phyloP scores from a whole-genome alignment of 1,139 yeast species.

The Lodderomyces elongisporus region DNA sequence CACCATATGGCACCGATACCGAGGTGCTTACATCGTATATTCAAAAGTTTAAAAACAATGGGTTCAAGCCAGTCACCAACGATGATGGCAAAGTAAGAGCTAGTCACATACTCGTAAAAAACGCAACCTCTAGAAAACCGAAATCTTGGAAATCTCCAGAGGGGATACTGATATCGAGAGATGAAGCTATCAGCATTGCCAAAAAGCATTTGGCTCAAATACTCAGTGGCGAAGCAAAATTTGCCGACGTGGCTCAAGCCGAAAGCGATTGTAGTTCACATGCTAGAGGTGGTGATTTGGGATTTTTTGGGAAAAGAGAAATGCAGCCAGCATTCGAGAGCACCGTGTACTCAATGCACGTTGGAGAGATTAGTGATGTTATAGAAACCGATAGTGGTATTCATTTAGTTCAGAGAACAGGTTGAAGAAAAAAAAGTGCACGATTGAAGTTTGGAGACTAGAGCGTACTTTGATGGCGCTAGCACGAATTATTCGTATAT shows the following conservation, averaged over 20 bases:
- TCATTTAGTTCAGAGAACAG: constrained; percentile 83
- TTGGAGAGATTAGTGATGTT: constrained; percentile 79
- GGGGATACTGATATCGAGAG: constrained; percentile 65
- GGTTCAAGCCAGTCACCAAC: constrained; percentile 57
- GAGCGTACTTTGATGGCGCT: too few relatives aligned
- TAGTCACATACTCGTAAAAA: constrained; percentile 75
- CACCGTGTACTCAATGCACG: constrained; percentile 74
- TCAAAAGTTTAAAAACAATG: constrained; percentile 43
- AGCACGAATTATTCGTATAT: too few relatives aligned
- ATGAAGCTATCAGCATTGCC: constrained; percentile 71
- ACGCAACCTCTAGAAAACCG: constrained; percentile 80
- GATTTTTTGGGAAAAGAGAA: constrained; percentile 80
- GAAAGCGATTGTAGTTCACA: constrained; percentile 91
- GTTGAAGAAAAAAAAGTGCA: constrained; percentile 23
- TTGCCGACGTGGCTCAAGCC: constrained; percentile 69
- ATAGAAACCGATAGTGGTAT: constrained; percentile 91
- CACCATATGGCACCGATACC: constrained; percentile 79
- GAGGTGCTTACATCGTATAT: constrained; percentile 56
- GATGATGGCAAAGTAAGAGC: constrained; percentile 41
- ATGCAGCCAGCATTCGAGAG: constrained; percentile 95
- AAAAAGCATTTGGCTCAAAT: constrained; percentile 57
- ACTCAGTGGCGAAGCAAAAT: constrained; percentile 61
- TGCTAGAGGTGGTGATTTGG: constrained; percentile 86
- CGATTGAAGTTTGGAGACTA: too few relatives aligned
- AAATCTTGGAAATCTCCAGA: constrained; percentile 82